Base-by-base conservation (phyloP, 495 filamentous ascomycete species). In the Neurospora sp. region DNA sequence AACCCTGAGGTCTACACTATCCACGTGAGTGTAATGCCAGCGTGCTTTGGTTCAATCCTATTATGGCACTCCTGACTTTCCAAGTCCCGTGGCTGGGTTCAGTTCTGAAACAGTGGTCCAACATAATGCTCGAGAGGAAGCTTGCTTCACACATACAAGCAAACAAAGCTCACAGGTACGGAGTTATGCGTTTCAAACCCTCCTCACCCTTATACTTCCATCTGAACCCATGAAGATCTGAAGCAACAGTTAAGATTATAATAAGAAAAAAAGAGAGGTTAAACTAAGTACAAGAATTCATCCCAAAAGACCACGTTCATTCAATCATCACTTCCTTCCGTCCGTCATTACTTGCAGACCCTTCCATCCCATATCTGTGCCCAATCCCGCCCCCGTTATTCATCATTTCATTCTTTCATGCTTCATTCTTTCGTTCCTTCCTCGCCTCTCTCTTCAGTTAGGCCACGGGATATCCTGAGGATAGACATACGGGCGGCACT, bases 401-500 rank as follows among this genome's bases (percentile, higher is more conserved):
- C 23, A 7, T 20, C 12, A 2, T 16, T 14, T 7, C 23, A 7
- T 20, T 2, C 5, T 14, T 46, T 59, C 48, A 23, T 54, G 1
- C 14, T 14, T 12, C 23, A 7, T 20, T 2, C 12, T 14, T 46
- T 59, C 48, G 12, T 54, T 4, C 10, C 5, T 12, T 5, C 4
- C 35, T 35, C 35, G 12, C 54, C 1, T 16, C 8, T 5, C 42
- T 8, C 14, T 18, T 35, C 7, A 66, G 14, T 35, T 66, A 9
- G 20, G 20, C 54, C 27, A 16, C 27, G 54, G 27, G 54, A 66
- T 66, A 66, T 35, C 27, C 54, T 66, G 54, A 69, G 73, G 72
- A 12, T 38, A 38, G 11, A 79, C 73, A 75, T 76, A 81, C 27
- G 79, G 79, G 35, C 79, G 69, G 74, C 79, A 81, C 71, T 77